phyloP scores from a whole-genome alignment of 139 green algal species.

The Spirogloea muscicola region DNA sequence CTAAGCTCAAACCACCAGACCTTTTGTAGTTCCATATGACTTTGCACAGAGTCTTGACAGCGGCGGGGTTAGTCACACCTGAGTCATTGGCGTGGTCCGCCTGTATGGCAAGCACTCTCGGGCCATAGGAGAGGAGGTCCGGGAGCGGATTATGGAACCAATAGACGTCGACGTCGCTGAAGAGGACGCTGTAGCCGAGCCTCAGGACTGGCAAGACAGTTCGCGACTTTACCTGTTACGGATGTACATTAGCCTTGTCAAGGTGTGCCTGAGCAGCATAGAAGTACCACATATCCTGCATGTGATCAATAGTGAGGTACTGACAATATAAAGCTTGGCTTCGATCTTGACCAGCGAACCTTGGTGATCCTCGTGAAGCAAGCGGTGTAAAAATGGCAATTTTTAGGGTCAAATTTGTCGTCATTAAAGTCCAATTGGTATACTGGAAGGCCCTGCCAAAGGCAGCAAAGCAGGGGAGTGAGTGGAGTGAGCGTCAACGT shows the following conservation, averaged over 20 bases:
- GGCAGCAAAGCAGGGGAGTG: too few species aligned
- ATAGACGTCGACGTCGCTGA: slow-evolving; percentile 40
- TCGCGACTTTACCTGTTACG: slow-evolving; percentile 38
- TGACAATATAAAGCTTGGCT: too few species aligned
- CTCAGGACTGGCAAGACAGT: slow-evolving; percentile 15
- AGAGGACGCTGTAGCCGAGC: slow-evolving; percentile 40
- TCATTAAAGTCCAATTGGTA: slow-evolving; percentile 11
- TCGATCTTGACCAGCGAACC: too few species aligned
- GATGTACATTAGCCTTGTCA: too few species aligned
- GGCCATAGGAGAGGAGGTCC: slow-evolving; percentile 12
- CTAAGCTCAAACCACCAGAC: too few species aligned
- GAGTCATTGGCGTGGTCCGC: too few species aligned
- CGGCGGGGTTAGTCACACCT: too few species aligned
- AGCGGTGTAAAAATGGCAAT: slow-evolving; percentile 37
- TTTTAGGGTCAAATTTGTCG: slow-evolving; percentile 2
- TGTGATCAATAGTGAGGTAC: too few species aligned
- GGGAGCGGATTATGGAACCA: slow-evolving; percentile 35
- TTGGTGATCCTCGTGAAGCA: slow-evolving; percentile 40
- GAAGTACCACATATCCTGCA: too few species aligned
- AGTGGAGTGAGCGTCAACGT: neutral
- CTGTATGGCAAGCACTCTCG: slow-evolving; percentile 17
- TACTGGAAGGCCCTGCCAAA: slow-evolving; percentile 27
- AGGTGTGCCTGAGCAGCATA: too few species aligned
- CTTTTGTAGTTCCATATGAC: too few species aligned
- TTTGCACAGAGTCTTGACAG: too few species aligned